These are phyloP conservation scores for Anthracocystis panici-leucophaei DNA, from an alignment of 1,284 basidiomycete species.

Conservation along the genomic window DNA sequence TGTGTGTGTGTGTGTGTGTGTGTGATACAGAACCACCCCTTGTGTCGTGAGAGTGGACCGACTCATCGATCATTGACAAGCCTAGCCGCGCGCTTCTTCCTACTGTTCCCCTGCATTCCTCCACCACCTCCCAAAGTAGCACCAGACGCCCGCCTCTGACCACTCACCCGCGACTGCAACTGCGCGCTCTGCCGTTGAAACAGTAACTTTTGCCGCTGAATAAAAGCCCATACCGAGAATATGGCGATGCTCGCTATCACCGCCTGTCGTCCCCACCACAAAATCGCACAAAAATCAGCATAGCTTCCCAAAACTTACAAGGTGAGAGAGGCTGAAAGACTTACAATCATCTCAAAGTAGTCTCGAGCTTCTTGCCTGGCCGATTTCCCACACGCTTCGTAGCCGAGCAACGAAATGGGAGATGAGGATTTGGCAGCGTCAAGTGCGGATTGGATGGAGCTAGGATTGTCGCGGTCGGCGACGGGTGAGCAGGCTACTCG, in stretches of 20 bases:
- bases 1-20: neutral
- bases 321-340: neutral
- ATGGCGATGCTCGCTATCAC: conserved; percentile 35
- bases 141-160: conserved; percentile 14
- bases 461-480: neutral
- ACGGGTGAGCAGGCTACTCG: conserved; percentile 38
- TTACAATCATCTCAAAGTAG: conserved; percentile 48
- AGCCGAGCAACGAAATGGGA: conserved; percentile 14
- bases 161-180: conserved; percentile 25
- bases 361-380: conserved; percentile 43
- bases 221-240: conserved; percentile 31
- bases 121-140: neutral
- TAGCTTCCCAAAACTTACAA: neutral
- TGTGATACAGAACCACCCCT: neutral
- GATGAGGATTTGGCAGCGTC: neutral
- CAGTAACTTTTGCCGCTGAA: conserved; percentile 41
- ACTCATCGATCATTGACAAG: conserved; percentile 1
- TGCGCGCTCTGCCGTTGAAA: conserved; percentile 31
- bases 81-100: conserved; percentile 27
- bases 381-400: conserved; percentile 51
- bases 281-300: neutral
- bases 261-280: conserved; percentile 2
- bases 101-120: conserved; percentile 5
- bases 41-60: neutral
- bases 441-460: conserved; percentile 17